Conservation (phyloP, 768 basidiomycete species). For the Suillus subalutaceus region DNA sequence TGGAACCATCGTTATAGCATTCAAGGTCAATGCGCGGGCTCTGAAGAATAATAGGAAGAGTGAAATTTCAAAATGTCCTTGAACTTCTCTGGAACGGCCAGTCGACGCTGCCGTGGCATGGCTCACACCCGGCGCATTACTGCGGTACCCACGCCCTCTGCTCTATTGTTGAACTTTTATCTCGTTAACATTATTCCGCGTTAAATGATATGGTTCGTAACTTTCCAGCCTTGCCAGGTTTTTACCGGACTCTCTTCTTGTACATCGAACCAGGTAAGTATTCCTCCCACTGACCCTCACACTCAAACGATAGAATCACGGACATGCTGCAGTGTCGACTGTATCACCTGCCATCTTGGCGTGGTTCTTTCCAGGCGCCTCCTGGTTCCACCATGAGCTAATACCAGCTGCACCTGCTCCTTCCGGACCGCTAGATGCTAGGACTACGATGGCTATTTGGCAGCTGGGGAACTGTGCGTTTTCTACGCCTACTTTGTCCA, state of each 20-base stretch:
- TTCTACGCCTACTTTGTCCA: background rate
- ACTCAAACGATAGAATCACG: conserved; percentile 23
- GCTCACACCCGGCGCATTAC: background rate
- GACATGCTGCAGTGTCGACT: conserved; percentile 46
- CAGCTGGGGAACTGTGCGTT: conserved; percentile 68
- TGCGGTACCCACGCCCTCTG: background rate
- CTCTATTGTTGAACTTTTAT: background rate
- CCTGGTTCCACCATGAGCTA: conserved; percentile 70
- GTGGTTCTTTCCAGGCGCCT: conserved; percentile 60
- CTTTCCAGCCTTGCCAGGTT: conserved; percentile 63
- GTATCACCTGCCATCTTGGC: conserved; percentile 52
- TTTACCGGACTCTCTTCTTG: conserved; percentile 64
- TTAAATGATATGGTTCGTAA: conserved; percentile 18
- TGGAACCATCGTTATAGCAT: background rate
- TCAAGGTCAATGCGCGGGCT: background rate
- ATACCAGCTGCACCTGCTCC: conserved; percentile 47
- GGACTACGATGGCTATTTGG: conserved; percentile 64
- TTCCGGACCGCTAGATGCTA: conserved; percentile 42
- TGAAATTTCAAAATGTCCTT: background rate
- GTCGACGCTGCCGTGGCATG: background rate
- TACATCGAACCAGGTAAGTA: conserved; percentile 63
- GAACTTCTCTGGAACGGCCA: background rate
- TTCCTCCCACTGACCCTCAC: conserved; percentile 11
- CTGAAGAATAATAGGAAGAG: background rate
- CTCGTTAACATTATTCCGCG: no score